Conservation (phyloP, 768 basidiomycete species). For the Suillus fuscotomentosus region DNA sequence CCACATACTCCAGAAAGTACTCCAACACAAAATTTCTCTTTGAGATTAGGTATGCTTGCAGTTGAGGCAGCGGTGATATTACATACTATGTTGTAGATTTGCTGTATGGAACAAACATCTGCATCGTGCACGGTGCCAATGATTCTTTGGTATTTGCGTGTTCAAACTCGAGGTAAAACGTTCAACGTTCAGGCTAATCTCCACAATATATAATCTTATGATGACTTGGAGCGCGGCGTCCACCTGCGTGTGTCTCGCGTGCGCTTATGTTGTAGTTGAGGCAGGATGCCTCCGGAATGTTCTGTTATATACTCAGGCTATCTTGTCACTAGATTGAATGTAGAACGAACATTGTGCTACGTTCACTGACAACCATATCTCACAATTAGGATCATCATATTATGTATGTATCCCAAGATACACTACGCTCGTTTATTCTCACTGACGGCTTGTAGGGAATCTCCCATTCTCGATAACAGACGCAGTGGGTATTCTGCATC, state of each 20-base stretch:
- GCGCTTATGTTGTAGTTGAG: no score
- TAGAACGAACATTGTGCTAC: background rate
- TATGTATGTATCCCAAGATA: background rate
- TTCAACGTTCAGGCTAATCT: no score
- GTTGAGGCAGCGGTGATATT: background rate
- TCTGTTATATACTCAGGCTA: background rate
- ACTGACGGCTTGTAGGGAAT: background rate
- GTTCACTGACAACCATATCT: background rate
- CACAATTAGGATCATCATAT: background rate
- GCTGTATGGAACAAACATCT: no score
- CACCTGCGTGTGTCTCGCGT: no score
- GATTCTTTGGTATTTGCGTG: no score
- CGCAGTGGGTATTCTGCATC: background rate
- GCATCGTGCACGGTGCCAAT: no score
- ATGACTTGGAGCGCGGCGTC: no score
- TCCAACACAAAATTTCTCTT: background rate
- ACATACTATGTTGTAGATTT: no score
- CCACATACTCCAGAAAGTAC: background rate
- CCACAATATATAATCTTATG: no score
- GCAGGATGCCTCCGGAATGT: background rate
- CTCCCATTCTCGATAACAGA: background rate
- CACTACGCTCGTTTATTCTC: background rate
- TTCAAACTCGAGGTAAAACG: no score
- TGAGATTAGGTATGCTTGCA: background rate
- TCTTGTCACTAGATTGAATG: background rate